These are phyloP conservation scores for Pleurotus salmoneostramineus DNA, from an alignment of 768 basidiomycete species.

Conservation along the genomic window DNA sequence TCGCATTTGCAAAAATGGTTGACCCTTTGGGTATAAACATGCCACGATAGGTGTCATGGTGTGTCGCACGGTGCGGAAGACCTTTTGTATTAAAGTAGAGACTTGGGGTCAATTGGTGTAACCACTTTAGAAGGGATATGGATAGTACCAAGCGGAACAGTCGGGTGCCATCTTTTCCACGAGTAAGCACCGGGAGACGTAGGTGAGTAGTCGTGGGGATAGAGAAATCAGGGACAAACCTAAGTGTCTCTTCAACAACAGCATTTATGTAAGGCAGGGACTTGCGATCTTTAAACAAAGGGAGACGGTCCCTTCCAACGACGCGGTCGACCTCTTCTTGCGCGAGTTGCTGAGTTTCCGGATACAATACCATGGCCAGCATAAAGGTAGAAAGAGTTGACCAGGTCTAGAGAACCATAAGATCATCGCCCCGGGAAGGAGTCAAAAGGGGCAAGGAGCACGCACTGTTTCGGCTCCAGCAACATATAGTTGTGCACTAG, in stretches of 20 bases:
- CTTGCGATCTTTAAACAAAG: constrained; percentile 19
- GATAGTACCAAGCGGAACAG: constrained; percentile 17
- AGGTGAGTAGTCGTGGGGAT: background rate
- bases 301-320: constrained; percentile 18
- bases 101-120: constrained; percentile 13
- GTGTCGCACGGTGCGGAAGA: constrained; percentile 14
- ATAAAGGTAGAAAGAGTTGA: constrained; percentile 15
- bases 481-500: constrained; percentile 27
- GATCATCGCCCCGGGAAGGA: background rate
- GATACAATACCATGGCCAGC: constrained; percentile 25
- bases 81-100: constrained; percentile 7
- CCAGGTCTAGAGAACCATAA: constrained; percentile 7
- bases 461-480: constrained; percentile 32
- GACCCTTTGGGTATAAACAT: constrained; percentile 15
- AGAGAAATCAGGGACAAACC: background rate
- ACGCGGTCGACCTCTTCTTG: constrained; percentile 26
- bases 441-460: background rate
- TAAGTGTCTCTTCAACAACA: constrained; percentile 18
- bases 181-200: background rate
- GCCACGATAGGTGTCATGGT: constrained; percentile 14
- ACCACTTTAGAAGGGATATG: constrained; percentile 20
- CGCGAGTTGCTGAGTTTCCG: constrained; percentile 19
- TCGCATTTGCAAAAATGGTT: constrained; percentile 14
- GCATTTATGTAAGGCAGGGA: constrained; percentile 23
- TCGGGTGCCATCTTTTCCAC: constrained; percentile 14